Evolutionary conservation across 1,284 basidiomycete genomes (phyloP).

Genomic region (Trichosporon inkin): DNA sequence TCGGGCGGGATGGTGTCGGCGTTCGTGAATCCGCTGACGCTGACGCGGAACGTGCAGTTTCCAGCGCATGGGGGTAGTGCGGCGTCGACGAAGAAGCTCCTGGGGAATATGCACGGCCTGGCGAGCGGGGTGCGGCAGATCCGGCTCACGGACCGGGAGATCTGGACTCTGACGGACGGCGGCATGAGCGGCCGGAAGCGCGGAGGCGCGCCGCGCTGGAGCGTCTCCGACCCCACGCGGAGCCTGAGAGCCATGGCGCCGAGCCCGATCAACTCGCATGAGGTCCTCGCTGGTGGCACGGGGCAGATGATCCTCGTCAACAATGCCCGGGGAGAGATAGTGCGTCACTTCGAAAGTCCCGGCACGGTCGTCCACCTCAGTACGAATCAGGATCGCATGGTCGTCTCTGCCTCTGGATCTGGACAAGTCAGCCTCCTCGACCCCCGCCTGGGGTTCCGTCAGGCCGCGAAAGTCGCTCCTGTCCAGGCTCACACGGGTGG

Average conservation of each 20-base stretch:
- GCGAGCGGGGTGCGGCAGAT: conserved; percentile 61
- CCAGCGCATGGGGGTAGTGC: conserved; percentile 52
- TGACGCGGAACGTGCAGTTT: conserved; percentile 63
- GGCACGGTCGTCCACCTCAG: conserved; percentile 44
- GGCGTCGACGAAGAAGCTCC: conserved; percentile 53
- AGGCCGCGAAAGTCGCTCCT: conserved; percentile 53
- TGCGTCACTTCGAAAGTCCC: conserved; percentile 53
- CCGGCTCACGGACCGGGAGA: conserved; percentile 66
- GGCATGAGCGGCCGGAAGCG: conserved; percentile 46
- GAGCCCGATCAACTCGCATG: conserved; percentile 52
- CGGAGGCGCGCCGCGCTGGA: conserved; percentile 50
- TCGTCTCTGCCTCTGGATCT: conserved; percentile 75
- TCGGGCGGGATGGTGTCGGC: conserved; percentile 69
- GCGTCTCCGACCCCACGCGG: conserved; percentile 42
- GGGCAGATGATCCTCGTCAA: conserved; percentile 66
- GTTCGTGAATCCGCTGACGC: conserved; percentile 59
- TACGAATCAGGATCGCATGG: conserved; percentile 33
- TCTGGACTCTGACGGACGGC: conserved; percentile 53
- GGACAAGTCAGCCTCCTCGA: conserved; percentile 82
- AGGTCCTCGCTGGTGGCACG: conserved; percentile 61
- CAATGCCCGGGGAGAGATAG: conserved; percentile 63
- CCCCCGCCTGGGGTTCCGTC: conserved; percentile 58
- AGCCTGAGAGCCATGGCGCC: conserved; percentile 48
- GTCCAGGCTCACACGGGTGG: conserved; percentile 75
- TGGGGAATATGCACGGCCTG: conserved; percentile 18